A percentile compares a stretch with the other conserved stretches of the same genome.
Evolutionary conservation across 768 basidiomycete genomes (phyloP).

Genomic region (Auricularia heimuer): DNA sequence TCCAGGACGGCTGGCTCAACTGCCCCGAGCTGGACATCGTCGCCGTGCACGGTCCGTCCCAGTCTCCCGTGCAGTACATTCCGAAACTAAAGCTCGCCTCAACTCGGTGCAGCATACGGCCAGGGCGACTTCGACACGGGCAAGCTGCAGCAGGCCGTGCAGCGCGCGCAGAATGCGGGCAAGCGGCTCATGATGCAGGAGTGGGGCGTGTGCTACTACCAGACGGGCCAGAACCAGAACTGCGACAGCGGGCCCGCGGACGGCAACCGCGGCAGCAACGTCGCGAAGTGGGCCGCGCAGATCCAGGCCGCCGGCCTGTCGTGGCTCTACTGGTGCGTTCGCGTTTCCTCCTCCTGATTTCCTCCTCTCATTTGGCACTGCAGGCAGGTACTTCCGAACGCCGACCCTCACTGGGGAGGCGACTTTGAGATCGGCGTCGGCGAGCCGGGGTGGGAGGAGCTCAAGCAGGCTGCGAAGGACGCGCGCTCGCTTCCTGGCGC

Average conservation of each 20-base stretch:
- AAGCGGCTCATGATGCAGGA: slow-evolving; percentile 28
- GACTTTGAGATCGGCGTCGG: not conserved
- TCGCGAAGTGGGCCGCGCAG: slow-evolving; percentile 23
- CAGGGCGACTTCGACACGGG: slow-evolving; percentile 17
- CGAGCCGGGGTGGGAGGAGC: not conserved
- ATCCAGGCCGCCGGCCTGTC: slow-evolving; percentile 28
- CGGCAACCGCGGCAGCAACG: slow-evolving; percentile 24
- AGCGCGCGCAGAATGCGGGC: slow-evolving; percentile 23
- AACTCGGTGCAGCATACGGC: slow-evolving; percentile 17
- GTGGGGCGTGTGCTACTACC: slow-evolving; percentile 24
- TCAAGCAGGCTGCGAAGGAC: no score
- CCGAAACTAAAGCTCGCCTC: not conserved
- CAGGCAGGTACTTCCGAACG: slow-evolving; percentile 4
- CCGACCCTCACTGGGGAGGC: not conserved
- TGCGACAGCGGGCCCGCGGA: slow-evolving; percentile 15
- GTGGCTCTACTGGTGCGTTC: slow-evolving; percentile 14
- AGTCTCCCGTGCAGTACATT: not conserved
- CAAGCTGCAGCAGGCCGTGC: slow-evolving; percentile 13
- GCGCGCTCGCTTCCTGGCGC: no score
- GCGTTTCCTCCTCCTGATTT: no score
- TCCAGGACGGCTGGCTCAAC: slow-evolving; percentile 17
- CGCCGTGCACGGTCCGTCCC: slow-evolving; percentile 21
- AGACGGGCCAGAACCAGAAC: slow-evolving; percentile 21
- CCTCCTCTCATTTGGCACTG: no score
- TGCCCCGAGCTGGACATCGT: slow-evolving; percentile 25